These are phyloP conservation scores for Leccinum pachyderme DNA, from an alignment of 1,284 basidiomycete genomes.

Conservation along the genomic window DNA sequence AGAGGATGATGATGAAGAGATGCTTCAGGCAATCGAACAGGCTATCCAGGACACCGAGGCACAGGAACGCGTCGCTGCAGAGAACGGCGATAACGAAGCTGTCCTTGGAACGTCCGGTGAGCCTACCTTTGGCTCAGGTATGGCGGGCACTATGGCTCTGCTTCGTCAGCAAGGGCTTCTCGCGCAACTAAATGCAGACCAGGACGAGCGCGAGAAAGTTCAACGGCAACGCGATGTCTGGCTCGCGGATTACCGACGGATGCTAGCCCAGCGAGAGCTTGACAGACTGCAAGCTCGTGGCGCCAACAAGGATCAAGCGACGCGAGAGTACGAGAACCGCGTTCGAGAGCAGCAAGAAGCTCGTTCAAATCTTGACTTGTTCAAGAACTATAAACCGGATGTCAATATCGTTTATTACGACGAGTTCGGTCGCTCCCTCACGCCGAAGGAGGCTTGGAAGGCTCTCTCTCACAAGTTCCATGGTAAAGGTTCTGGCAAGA, in stretches of 20 bases:
- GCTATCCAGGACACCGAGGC: constrained; percentile 60
- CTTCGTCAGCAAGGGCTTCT: constrained; percentile 92
- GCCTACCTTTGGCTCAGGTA: constrained; percentile 74
- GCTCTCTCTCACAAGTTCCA: constrained; percentile 94
- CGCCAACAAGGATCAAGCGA: constrained; percentile 88
- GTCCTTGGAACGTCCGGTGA: constrained; percentile 66
- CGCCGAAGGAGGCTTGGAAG: constrained; percentile 97
- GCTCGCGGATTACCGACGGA: constrained; percentile 81
- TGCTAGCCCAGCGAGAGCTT: constrained; percentile 75
- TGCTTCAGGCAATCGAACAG: constrained; percentile 71
- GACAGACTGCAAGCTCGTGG: constrained; percentile 76
- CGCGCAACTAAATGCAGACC: constrained; percentile 62
- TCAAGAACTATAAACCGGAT: constrained; percentile 95
- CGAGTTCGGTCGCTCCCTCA: constrained; percentile 88
- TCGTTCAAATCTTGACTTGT: constrained; percentile 77
- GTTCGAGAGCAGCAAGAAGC: constrained; percentile 90
- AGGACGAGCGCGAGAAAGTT: constrained; percentile 74
- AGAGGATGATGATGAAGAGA: constrained; percentile 73
- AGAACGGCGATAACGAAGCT: constrained; percentile 31
- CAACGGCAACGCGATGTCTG: constrained; percentile 89
- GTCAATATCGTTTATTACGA: constrained; percentile 97
- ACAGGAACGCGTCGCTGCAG: constrained; percentile 44
- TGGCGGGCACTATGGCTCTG: constrained; percentile 87
- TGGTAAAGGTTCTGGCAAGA: constrained; percentile 89
- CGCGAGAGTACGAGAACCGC: constrained; percentile 93